These are phyloP conservation scores for Funneliformis geosporum DNA, from an alignment of 192 early-diverging fungal genomes.

Conservation along the genomic window DNA sequence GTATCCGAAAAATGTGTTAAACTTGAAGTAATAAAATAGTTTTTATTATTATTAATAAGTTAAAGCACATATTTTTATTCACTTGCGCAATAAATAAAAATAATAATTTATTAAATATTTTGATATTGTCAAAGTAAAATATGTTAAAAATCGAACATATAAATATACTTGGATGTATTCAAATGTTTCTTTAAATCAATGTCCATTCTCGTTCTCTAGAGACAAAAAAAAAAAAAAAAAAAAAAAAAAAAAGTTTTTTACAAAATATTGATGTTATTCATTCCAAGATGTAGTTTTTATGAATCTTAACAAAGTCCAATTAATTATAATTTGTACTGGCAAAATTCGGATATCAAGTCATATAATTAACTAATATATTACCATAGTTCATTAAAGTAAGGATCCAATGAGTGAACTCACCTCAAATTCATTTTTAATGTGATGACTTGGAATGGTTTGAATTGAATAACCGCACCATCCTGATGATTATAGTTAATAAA, in stretches of 20 bases:
- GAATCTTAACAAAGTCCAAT: not conserved
- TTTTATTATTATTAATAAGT: no score
- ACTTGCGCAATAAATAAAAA: no score
- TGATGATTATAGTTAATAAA: constrained; percentile 38
- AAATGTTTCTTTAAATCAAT: not conserved
- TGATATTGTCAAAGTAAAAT: no score
- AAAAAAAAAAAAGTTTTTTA: no score
- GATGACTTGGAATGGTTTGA: constrained; percentile 70
- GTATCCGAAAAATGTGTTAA: no score
- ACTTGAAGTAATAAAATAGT: no score
- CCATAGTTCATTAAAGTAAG: not conserved
- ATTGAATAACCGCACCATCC: constrained; percentile 45
- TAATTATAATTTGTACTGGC: not conserved
- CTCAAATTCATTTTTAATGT: constrained; percentile 51
- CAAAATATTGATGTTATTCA: no score
- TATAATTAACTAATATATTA: not conserved
- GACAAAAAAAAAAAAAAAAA: no score
- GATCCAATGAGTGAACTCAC: not conserved
- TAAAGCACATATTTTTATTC: no score
- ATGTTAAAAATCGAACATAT: not conserved
- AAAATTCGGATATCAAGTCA: not conserved
- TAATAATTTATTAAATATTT: no score
- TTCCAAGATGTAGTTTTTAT: not conserved
- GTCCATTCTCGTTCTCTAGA: not conserved
- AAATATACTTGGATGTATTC: not conserved